These are phyloP conservation scores for Neurospora intermedia DNA, from an alignment of 495 filamentous ascomycete species.

Conservation along the genomic window DNA sequence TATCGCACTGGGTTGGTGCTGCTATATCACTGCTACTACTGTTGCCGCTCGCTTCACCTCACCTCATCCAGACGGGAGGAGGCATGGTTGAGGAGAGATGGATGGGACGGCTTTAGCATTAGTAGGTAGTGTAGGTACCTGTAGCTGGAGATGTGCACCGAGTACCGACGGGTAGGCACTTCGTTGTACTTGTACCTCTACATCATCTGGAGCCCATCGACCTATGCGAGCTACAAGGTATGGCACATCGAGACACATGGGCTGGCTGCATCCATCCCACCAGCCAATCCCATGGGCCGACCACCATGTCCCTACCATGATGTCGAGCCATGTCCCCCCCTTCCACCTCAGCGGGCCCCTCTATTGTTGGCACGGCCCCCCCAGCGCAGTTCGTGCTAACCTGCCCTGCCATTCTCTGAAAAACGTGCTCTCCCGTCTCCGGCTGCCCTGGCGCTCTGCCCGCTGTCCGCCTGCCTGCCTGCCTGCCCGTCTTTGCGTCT, in stretches of 20 bases:
- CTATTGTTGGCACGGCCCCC: slow-evolving; percentile 4
- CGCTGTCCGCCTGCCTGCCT: slow-evolving; percentile 8
- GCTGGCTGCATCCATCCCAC: background rate
- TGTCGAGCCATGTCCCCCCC: background rate
- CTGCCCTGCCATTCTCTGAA: slow-evolving; percentile 19
- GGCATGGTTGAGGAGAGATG: background rate
- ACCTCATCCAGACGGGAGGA: background rate
- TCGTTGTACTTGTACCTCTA: background rate
- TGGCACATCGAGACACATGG: background rate
- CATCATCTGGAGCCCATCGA: background rate
- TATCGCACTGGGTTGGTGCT: background rate
- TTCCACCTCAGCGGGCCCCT: slow-evolving; percentile 1
- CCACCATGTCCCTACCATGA: background rate
- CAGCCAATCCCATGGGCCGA: background rate
- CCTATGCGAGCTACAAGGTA: background rate
- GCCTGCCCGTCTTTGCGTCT: background rate
- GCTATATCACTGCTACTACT: background rate
- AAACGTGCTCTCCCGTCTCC: slow-evolving; percentile 27
- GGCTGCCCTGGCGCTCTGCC: slow-evolving; percentile 5
- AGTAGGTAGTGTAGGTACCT: background rate
- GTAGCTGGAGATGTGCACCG: background rate
- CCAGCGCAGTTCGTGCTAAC: slow-evolving; percentile 9
- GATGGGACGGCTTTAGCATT: background rate
- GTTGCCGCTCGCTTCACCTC: background rate
- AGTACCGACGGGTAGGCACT: background rate